A percentile compares a stretch with the other conserved stretches of the same genome.
Evolutionary conservation across 106 monocot genomes (phyloP).

Genomic region (Phalaenopsis aphrodite): DNA sequence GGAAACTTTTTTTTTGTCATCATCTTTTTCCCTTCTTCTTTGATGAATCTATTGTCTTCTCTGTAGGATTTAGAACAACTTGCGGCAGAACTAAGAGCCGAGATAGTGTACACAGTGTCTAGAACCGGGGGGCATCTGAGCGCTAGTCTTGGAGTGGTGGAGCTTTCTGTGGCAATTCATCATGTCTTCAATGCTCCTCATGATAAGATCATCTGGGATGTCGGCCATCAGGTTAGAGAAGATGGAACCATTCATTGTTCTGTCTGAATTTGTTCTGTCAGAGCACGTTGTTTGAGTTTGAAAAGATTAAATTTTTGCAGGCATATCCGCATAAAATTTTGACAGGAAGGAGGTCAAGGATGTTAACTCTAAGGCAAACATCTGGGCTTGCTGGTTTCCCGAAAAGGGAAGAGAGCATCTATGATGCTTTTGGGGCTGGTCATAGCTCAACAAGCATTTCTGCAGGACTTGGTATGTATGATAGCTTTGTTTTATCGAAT

Average conservation of each 20-base stretch:
- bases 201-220: slow-evolving; percentile 92
- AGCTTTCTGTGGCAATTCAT: too few relatives aligned
- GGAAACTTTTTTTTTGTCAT: neutral
- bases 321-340: slow-evolving; percentile 83
- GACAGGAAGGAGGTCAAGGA: slow-evolving; percentile 66
- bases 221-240: slow-evolving; percentile 64
- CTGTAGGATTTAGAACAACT: slow-evolving; percentile 65
- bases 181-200: too few relatives aligned
- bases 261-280: neutral
- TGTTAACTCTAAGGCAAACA: slow-evolving; percentile 78
- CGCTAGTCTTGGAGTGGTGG: too few relatives aligned
- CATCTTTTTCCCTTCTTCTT: neutral
- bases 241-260: too few relatives aligned
- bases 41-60: neutral
- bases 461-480: slow-evolving; percentile 34
- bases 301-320: slow-evolving; percentile 21
- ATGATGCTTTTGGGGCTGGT: slow-evolving; percentile 82
- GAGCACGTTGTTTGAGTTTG: neutral
- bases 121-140: too few relatives aligned
- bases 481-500: too few relatives aligned
- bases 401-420: slow-evolving; percentile 56
- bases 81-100: too few relatives aligned
- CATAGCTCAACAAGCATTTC: slow-evolving; percentile 94
- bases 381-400: slow-evolving; percentile 51
- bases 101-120: too few relatives aligned